A percentile compares a stretch with the other conserved stretches of the same genome.
Evolutionary conservation across 176 grass and related monocot species (phyloP).

Genomic region (Triticum aestivum): DNA sequence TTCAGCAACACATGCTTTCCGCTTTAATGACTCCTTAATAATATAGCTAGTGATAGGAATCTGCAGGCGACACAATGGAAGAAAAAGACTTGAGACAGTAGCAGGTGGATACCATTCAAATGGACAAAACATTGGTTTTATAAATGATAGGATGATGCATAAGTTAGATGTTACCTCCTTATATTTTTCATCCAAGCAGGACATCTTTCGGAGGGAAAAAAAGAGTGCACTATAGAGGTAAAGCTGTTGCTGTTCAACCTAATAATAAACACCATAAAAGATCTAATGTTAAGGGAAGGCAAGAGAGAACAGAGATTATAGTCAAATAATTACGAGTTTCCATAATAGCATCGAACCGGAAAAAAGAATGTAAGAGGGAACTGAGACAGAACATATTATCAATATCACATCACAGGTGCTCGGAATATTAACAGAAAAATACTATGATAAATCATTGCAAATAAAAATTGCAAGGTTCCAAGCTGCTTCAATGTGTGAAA

Average conservation of each 20-base stretch:
- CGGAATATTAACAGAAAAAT: background rate
- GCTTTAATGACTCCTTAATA: background rate
- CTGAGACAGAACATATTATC: background rate
- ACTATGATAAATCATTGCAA: background rate
- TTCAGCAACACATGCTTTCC: background rate
- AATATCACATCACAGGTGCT: background rate
- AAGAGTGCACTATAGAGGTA: background rate
- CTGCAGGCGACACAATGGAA: constrained; percentile 29
- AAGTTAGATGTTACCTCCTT: constrained; percentile 35
- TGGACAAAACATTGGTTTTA: background rate
- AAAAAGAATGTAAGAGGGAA: too few relatives aligned
- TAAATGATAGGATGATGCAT: constrained; percentile 9
- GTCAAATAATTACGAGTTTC: background rate
- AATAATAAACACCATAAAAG: constrained; percentile 34
- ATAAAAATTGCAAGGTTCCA: background rate
- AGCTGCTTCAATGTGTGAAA: background rate
- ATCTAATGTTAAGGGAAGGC: constrained; percentile 10
- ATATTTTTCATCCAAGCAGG: background rate
- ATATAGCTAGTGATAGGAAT: background rate
- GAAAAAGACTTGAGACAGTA: background rate
- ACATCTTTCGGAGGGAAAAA: background rate
- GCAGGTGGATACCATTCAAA: background rate
- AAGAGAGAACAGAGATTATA: background rate
- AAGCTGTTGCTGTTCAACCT: background rate
- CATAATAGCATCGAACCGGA: background rate